These are phyloP conservation scores for Xylaria sp. DNA, from an alignment of 2,329 filamentous ascomycete genomes.

Conservation along the genomic window DNA sequence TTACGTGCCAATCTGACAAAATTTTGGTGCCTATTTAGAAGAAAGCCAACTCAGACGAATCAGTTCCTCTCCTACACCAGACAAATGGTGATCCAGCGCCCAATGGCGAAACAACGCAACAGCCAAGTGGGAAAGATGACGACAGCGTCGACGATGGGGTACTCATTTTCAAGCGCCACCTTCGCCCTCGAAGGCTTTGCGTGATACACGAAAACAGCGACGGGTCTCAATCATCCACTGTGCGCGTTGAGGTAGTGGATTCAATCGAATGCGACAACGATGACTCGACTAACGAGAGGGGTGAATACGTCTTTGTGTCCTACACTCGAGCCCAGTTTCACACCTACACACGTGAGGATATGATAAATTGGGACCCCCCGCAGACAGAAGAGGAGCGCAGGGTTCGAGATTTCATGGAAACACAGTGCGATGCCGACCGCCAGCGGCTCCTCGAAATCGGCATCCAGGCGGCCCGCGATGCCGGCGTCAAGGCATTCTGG, in stretches of 20 bases:
- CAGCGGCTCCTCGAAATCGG: conserved; percentile 14
- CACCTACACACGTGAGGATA: conserved; percentile 10
- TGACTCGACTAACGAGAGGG: conserved; percentile 7
- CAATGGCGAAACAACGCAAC: neutral
- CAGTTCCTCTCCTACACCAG: neutral
- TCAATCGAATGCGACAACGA: conserved; percentile 8
- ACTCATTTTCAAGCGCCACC: conserved; percentile 11
- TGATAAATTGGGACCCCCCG: conserved; percentile 9
- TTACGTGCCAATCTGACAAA: neutral
- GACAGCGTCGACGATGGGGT: conserved; percentile 6
- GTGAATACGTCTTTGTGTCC: conserved; percentile 28
- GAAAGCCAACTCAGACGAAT: neutral
- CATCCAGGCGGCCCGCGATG: conserved; percentile 20
- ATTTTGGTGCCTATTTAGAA: neutral
- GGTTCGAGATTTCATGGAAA: conserved; percentile 2
- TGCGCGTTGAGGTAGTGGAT: conserved; percentile 12
- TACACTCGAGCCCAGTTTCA: conserved; percentile 24
- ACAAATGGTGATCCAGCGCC: neutral
- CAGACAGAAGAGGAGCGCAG: neutral
- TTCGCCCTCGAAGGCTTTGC: conserved; percentile 24
- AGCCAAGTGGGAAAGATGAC: neutral
- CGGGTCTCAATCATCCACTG: too few species aligned
- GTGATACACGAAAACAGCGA: conserved; percentile 12
- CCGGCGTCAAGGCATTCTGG: conserved; percentile 21
- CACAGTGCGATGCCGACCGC: conserved; percentile 15